Base-by-base conservation (phyloP, 768 basidiomycete genomes). In the Lactarius sp. region DNA sequence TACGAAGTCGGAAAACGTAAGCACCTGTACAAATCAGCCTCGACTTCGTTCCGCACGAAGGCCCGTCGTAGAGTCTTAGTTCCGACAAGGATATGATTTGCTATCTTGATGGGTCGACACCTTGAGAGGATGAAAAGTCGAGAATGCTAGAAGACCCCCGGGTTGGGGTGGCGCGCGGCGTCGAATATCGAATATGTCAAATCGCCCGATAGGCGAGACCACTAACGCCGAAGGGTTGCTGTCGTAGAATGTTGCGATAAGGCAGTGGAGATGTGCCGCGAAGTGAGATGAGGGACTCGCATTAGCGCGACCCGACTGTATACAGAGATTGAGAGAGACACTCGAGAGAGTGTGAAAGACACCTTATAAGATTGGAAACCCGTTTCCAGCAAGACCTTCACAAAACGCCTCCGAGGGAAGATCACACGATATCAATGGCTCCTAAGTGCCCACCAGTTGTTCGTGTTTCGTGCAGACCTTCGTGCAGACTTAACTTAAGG, bases 101-200 rank as follows among this genome's bases (percentile, higher is more conserved):
- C 64, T 18, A 51, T 59, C 36, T 47, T 54, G 39, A 63, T 52
- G 56, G 31, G 13, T 50, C 52, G 34, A 64, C 56, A 53, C 55
- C 37, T 42, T 44, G 14, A 46, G 58, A 56, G 22, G 61, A 37
- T 41, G 64, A 36, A 8, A 66, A 44, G 8, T 69, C 50, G 56
- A 73, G 53, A 68, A 73, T 61, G 58, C 69, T 63, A 62, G 68
- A 72, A 36, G 73, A 76, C 64, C 77, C 77, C 76, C 73, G 22
- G 80, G 75, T 36, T 71, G 72, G 39, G 72, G 71, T 1, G 72
- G 71, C 0, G 81, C 79, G 76, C 81, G 62, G 27, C 27, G 27
- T 27, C 27, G 27, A 27, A 27, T 27, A 27, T 83, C 81, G 68
- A 82, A 81, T 62, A 84, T 81, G 69, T 83, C 82, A 64, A 79